These are phyloP conservation scores for Nakazawaea laoshanensis DNA, from an alignment of 805 yeast genomes.

Conservation along the genomic window DNA sequence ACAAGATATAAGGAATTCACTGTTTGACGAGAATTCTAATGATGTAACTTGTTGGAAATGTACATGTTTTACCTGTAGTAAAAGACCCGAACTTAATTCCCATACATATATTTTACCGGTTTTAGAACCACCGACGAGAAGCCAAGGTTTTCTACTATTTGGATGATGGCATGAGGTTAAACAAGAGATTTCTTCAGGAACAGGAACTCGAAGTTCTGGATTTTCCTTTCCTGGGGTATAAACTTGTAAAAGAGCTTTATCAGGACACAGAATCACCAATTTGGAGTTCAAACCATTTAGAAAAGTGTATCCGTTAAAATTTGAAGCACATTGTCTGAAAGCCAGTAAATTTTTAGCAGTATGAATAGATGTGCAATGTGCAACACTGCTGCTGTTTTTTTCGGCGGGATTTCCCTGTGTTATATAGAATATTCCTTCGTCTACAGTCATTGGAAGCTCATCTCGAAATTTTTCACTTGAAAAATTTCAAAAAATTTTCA, in stretches of 20 bases:
- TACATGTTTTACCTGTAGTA: slow-evolving; percentile 65
- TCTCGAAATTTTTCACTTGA: no score
- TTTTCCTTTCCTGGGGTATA: slow-evolving; percentile 66
- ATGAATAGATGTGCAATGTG: slow-evolving; percentile 32
- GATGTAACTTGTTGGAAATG: slow-evolving; percentile 74
- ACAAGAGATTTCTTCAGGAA: slow-evolving; percentile 71
- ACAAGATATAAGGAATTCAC: slow-evolving; percentile 61
- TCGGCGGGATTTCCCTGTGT: slow-evolving; percentile 29
- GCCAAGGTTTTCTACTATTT: slow-evolving; percentile 26
- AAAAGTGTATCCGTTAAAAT: slow-evolving; percentile 32
- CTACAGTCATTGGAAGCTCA: no score
- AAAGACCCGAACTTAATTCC: slow-evolving; percentile 74
- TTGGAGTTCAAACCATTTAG: slow-evolving; percentile 39
- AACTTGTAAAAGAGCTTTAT: slow-evolving; percentile 67
- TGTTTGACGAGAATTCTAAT: slow-evolving; percentile 53
- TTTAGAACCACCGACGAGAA: slow-evolving; percentile 65
- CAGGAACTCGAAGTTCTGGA: slow-evolving; percentile 70
- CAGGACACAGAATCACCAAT: slow-evolving; percentile 56
- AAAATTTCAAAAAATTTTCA: no score
- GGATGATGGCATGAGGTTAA: slow-evolving; percentile 34
- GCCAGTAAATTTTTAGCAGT: slow-evolving; percentile 38
- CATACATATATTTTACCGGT: slow-evolving; percentile 78
- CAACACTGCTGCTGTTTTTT: slow-evolving; percentile 14
- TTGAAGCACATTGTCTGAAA: slow-evolving; percentile 45
- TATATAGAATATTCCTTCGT: slow-evolving; percentile 33